A percentile compares a stretch with the other conserved stretches of the same genome.
Conservation (phyloP, 495 filamentous ascomycete genomes). For the Penicillium ochrochloron region DNA sequence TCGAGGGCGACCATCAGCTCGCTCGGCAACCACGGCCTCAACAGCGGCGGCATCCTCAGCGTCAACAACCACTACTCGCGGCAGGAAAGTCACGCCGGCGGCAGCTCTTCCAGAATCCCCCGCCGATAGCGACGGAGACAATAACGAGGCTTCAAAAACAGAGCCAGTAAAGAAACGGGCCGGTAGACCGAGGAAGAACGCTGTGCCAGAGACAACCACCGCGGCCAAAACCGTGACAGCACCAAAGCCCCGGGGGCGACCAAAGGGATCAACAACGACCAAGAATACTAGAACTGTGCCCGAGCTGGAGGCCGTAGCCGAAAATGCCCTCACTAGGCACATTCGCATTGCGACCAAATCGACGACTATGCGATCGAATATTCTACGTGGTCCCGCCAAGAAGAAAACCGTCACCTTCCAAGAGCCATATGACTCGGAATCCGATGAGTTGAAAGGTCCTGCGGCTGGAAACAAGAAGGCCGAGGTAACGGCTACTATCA, state of each 20-base stretch:
- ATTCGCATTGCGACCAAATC: constrained; percentile 41
- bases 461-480: constrained; percentile 31
- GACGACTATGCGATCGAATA: constrained; percentile 39
- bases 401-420: constrained; percentile 62
- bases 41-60: constrained; percentile 4
- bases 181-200: constrained; percentile 40
- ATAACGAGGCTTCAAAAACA: constrained; percentile 30
- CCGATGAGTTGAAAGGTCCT: constrained; percentile 43
- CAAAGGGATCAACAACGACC: constrained; percentile 32
- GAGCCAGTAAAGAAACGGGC: constrained; percentile 44
- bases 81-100: constrained; percentile 25
- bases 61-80: constrained; percentile 19
- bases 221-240: constrained; percentile 24
- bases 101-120: constrained; percentile 15
- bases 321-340: constrained; percentile 29
- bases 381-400: constrained; percentile 47
- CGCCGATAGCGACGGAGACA: constrained; percentile 24
- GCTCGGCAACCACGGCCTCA: constrained; percentile 19
- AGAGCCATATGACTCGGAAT: constrained; percentile 43
- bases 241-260: constrained; percentile 41
- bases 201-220: constrained; percentile 12
- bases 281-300: constrained; percentile 34
- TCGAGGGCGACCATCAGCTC: constrained; percentile 25
- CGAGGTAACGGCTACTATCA: constrained; percentile 15
- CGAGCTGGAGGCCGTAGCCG: constrained; percentile 21